Percentiles rank a stretch among this genome's conserved stretches.
Evolutionary conservation across 2,329 filamentous ascomycete genomes (phyloP).

Genomic region (Dryadomyces quercivorus): DNA sequence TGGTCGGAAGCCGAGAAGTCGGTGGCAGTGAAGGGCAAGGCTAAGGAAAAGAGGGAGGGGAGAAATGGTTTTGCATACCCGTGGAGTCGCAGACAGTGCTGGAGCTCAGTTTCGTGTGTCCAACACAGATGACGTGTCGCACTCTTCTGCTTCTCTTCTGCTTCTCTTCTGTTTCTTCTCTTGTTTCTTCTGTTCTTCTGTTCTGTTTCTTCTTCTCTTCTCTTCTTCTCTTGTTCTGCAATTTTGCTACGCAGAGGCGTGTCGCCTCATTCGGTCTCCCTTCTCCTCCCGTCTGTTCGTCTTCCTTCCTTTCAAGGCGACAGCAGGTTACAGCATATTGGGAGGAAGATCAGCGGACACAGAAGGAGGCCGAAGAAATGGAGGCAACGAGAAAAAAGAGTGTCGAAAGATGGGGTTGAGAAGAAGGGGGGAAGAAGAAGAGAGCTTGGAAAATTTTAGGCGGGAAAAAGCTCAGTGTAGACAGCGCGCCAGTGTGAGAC

Average conservation of each 20-base stretch:
- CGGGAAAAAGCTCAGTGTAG: neutral
- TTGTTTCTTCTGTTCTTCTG: neutral
- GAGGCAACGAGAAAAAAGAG: neutral
- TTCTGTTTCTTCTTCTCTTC: neutral
- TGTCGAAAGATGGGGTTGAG: neutral
- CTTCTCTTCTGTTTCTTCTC: neutral
- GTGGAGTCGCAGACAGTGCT: neutral
- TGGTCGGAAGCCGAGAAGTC: neutral
- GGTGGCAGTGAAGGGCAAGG: neutral
- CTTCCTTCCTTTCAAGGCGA: neutral
- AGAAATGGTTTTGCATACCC: conserved; percentile 1
- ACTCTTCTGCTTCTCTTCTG: neutral
- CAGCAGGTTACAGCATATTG: conserved; percentile 1
- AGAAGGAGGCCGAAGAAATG: neutral
- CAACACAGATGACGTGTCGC: neutral
- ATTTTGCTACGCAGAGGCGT: conserved; percentile 2
- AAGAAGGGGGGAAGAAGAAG: neutral
- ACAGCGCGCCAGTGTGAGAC: neutral
- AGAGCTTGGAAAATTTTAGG: neutral
- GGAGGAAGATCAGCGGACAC: neutral
- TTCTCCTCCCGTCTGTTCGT: neutral
- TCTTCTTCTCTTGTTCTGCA: neutral
- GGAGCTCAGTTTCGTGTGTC: neutral
- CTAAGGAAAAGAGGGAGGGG: neutral
- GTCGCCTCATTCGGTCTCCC: conserved; percentile 1